Base-by-base conservation (phyloP, 305 asterid genomes). In the Stenogyne calaminthoides region DNA sequence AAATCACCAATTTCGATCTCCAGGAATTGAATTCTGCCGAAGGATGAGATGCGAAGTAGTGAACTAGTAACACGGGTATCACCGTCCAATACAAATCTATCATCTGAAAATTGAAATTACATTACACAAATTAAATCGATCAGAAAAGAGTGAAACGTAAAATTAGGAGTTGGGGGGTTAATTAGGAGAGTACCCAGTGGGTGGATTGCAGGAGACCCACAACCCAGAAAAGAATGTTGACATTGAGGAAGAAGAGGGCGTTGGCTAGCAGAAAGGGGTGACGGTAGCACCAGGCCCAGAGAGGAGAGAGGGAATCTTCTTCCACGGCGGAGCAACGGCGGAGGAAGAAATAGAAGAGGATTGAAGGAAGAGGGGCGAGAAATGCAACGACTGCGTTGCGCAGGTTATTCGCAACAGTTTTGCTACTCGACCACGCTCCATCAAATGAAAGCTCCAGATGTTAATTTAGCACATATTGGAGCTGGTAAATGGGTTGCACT, bases 1-100 rank as follows among this genome's bases (percentile, higher is more conserved):
- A 0, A 1, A 86, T 84, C 80, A 85, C 93, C 46, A 88, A 57
- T 46, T 68, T 82, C 79, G 97, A 91, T 81, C 98, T 86, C 87
- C 87, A 87, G 8, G 68, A 69, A 51, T 89, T 76, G 69, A 27
- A 84, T 63, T 80, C 79, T 2, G 84, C 88, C 64, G 76, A 67
- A 5, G 96, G 98, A 73, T 94, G 98, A 75, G 76, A 79, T 0
- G 85, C 80, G 75, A 75, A 94, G 86, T 79, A 91, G 74, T 89
- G 90, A 18, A 75, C 88, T 70, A 94, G 73, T 81, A 91, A 63
- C 46, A 91, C 85, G 7, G 98, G 98, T 54, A 94, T 85, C 77
- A 86, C 95, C 64, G 97, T 94, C 98, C 97, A 94, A 57, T 91
- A 91, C 79, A 84, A 67, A 84, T 91, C 99, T 59, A 94, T 94